Conservation (phyloP, 2,329 filamentous ascomycete genomes). For the Fonsecaea multimorphosa region DNA sequence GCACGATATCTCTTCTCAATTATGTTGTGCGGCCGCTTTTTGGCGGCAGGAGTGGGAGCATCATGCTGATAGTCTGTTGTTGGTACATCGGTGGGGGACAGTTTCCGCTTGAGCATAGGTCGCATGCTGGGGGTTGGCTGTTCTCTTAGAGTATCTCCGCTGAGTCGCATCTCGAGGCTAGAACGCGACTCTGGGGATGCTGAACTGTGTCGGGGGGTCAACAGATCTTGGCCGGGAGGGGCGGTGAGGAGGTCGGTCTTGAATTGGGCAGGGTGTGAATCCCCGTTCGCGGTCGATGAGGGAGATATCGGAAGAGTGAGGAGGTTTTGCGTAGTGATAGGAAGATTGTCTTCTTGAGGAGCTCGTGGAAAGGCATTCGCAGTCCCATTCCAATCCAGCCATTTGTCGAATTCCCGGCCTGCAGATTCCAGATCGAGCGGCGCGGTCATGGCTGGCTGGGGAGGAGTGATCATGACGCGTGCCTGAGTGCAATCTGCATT, state of each 20-base stretch:
- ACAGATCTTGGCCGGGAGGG: slow-evolving; percentile 34
- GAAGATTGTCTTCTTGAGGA: not conserved
- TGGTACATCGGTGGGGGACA: slow-evolving; percentile 61
- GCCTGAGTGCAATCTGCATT: not conserved
- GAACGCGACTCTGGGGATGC: slow-evolving; percentile 37
- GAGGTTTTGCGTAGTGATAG: slow-evolving; percentile 11
- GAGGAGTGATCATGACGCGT: slow-evolving; percentile 21
- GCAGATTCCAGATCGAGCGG: slow-evolving; percentile 31
- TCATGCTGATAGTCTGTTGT: slow-evolving; percentile 68
- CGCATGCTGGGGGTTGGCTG: slow-evolving; percentile 26
- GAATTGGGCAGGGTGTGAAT: slow-evolving; percentile 26
- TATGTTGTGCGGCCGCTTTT: slow-evolving; percentile 98
- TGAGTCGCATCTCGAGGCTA: slow-evolving; percentile 37
- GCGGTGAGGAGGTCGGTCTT: slow-evolving; percentile 38
- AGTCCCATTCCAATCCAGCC: slow-evolving; percentile 39
- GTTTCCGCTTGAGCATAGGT: slow-evolving; percentile 69
- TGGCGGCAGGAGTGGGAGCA: slow-evolving; percentile 62
- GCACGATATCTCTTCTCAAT: slow-evolving; percentile 97
- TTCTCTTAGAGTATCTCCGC: slow-evolving; percentile 39
- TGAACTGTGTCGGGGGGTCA: slow-evolving; percentile 40
- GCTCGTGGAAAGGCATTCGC: slow-evolving; percentile 19
- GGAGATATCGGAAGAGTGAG: slow-evolving; percentile 38
- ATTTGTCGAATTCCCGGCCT: slow-evolving; percentile 40
- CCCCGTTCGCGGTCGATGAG: slow-evolving; percentile 37
- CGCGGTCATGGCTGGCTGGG: slow-evolving; percentile 25